Base-by-base conservation (phyloP, 805 yeast species). In the Yarrowia sp. region DNA sequence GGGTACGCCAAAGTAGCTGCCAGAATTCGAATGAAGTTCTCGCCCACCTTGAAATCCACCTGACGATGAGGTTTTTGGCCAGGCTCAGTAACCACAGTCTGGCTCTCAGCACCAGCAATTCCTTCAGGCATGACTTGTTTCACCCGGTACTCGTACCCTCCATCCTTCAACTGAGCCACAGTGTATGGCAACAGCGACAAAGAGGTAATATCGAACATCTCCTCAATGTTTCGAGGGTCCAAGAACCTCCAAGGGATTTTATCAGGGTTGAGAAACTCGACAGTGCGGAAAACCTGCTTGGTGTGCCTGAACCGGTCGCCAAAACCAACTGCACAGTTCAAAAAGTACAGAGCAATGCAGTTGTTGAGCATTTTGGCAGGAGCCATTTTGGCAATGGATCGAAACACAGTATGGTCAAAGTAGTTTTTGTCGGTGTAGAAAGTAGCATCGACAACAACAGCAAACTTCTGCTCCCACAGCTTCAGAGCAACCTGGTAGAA, bases 381-480 rank as follows among this genome's bases (percentile, higher is more conserved):
- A 0, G 85, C 78, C 65, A 84, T 74, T 17, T 75, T 75, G 11
- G 76, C 74, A 10, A 85, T 68, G 8, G 82, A 69, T 0, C 71
- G 66, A 50, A 79, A 71, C 53, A 82, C 77, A 8, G 73, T 70
- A 42, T 68, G 66, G 14, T 74, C 73, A 33, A 75, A 67, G 1
- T 72, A 43, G 10, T 70, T 68, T 3, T 66, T 47, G 9, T 75
- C 76, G 35, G 78, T 73, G 71, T 81, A 85, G 11, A 85, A 86
- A 0, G 96, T 88, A 68, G 89, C 85, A 73, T 91, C 96, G 66
- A 84, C 69, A 7, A 90, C 82, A 58, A 86, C 66, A 66, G 84
- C 83, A 72, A 81, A 89, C 65, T 84, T 84, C 36, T 83, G 80
- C 18, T 86, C 85, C 92, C 96, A 88, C 31, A 89, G 80, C 71